Evolutionary conservation across 1,284 basidiomycete species (phyloP), one percentile per base, ranked within the genome.

Genomic region (Wallemia mellicola): DNA sequence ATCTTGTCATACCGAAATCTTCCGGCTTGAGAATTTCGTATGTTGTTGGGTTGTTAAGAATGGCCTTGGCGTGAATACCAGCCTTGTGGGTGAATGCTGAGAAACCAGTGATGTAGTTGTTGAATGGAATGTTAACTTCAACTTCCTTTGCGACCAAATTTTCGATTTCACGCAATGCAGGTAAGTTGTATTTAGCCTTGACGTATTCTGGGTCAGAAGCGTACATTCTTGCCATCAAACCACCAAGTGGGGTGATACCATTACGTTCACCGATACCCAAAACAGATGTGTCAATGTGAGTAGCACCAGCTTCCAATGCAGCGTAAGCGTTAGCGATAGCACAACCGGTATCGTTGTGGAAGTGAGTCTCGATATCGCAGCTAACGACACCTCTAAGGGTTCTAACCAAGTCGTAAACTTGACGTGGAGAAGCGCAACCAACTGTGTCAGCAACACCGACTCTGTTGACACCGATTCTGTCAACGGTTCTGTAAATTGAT

Each of bases 51-150:
- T 99, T 98, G 76, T 96, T 96, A 61, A 99, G 79, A 72, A 99
- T 99, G 54, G 94, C 94, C 78, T 99, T 99, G 74, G 94, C 94
- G 72, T 99, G 94, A 66, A 99, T 99, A 71, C 94, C 94, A 28
- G 94, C 94, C 81, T 99, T 98, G 82, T 98, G 94, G 26, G 94
- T 99, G 75, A 99, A 99, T 22, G 94, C 94, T 70, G 94, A 98
- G 75, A 96, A 98, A 27, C 94, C 94, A 60, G 76, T 78, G 66
- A 78, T 76, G 68, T 76, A 75, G 72, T 94, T 92, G 80, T 86
- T 87, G 76, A 98, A 99, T 38, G 94, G 92, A 56, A 99, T 81
- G 67, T 89, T 87, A 70, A 98, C 87, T 71, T 96, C 88, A 63
- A 99, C 94, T 59, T 92, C 91, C 72, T 96, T 91, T 61, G 94